phyloP scores from a whole-genome alignment of 306 rosid species.

The Cucumis hystrix region DNA sequence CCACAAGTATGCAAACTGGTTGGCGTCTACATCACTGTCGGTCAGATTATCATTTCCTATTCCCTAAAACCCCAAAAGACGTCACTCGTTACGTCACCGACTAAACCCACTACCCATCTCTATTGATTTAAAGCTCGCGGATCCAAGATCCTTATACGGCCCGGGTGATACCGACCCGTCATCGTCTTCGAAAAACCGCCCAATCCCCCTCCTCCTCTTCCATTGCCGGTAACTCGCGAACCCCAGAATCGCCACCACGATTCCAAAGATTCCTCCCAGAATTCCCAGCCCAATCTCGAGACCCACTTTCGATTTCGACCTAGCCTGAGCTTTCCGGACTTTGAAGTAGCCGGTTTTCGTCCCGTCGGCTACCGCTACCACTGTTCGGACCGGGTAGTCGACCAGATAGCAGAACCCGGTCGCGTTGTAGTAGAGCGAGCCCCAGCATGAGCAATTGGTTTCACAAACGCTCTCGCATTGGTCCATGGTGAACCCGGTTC shows the following conservation, averaged over 20 bases:
- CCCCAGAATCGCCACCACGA: conserved; percentile 19
- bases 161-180: conserved; percentile 49
- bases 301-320: conserved; percentile 10
- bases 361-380: conserved; percentile 41
- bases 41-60: conserved; percentile 11
- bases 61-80: background rate
- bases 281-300: conserved; percentile 17
- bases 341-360: conserved; percentile 67
- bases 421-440: conserved; percentile 38
- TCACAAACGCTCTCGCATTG: conserved; percentile 50
- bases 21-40: background rate
- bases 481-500: conserved; percentile 31
- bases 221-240: conserved; percentile 18
- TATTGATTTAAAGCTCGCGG: conserved; percentile 55
- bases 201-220: conserved; percentile 9
- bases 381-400: conserved; percentile 50
- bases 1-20: background rate
- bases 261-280: background rate
- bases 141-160: conserved; percentile 70
- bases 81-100: conserved; percentile 66
- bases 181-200: conserved; percentile 18
- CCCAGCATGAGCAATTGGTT: conserved; percentile 74
- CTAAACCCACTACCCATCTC: conserved; percentile 32
- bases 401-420: conserved; percentile 56
- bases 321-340: conserved; percentile 27